Evolutionary conservation across 108 stramenopile genomes (phyloP).

Genomic region (Licmophora abbreviata): DNA sequence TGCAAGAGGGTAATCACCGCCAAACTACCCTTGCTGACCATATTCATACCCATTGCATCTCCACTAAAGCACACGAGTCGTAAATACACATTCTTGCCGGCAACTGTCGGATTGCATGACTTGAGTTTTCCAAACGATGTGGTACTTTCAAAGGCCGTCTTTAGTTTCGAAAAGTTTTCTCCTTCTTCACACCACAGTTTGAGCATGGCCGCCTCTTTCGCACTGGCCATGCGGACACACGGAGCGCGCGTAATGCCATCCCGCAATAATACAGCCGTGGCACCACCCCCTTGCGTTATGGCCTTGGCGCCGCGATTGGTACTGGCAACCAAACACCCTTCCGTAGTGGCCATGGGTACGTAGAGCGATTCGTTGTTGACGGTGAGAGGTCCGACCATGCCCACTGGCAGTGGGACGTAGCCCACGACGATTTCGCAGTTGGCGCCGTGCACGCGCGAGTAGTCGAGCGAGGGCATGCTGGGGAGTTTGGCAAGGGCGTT

Average conservation of each 20-base stretch:
- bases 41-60: slow-evolving; percentile 99
- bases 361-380: slow-evolving; percentile 85
- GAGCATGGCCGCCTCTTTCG: slow-evolving; percentile 84
- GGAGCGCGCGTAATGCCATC: slow-evolving; percentile 99
- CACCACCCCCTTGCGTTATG: slow-evolving; percentile 78
- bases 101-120: slow-evolving; percentile 74
- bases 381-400: slow-evolving; percentile 89
- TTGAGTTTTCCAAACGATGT: slow-evolving; percentile 90
- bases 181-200: slow-evolving; percentile 84
- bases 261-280: slow-evolving; percentile 62
- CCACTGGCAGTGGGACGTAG: slow-evolving; percentile 94
- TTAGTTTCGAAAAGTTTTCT: slow-evolving; percentile 72
- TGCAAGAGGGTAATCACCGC: slow-evolving; percentile 81
- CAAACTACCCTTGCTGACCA: slow-evolving; percentile 94
- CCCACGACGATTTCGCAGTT: slow-evolving; percentile 99
- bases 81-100: slow-evolving; percentile 93
- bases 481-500: slow-evolving; percentile 59
- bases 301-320: slow-evolving; percentile 98
- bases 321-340: slow-evolving; percentile 94
- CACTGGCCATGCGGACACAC: slow-evolving; percentile 76
- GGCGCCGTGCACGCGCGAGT: slow-evolving; percentile 85
- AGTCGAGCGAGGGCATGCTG: slow-evolving; percentile 69
- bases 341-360: slow-evolving; percentile 98
- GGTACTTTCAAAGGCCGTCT: slow-evolving; percentile 94
- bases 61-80: slow-evolving; percentile 91